Percentiles rank a stretch among this genome's conserved stretches.
Conservation (phyloP, 305 asterid genomes). For the Fraxinus nigra region DNA sequence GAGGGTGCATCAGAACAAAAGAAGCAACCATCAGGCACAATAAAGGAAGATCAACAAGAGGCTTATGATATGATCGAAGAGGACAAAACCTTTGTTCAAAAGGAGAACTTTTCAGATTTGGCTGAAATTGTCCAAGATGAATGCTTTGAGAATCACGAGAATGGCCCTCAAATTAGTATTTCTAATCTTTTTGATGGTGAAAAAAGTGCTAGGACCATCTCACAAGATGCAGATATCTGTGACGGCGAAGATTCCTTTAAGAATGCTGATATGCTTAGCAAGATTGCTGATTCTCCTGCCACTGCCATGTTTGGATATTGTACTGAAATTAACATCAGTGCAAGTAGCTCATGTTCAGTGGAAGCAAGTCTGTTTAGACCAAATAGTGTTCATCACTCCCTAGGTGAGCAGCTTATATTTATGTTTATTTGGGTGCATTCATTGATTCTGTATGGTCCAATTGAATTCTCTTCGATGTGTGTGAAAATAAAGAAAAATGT, state of each 20-base stretch:
- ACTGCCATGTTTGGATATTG: background rate
- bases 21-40: conserved; percentile 13
- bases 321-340: background rate
- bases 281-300: conserved; percentile 18
- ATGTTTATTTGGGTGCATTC: background rate
- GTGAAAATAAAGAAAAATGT: background rate
- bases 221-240: conserved; percentile 12
- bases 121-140: conserved; percentile 28
- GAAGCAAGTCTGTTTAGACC: conserved; percentile 23
- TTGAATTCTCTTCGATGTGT: background rate
- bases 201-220: conserved; percentile 14
- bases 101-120: conserved; percentile 13
- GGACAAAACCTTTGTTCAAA: conserved; percentile 18
- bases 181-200: conserved; percentile 22
- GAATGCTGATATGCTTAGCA: conserved; percentile 14
- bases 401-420: conserved; percentile 23
- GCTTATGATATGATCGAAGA: conserved; percentile 17
- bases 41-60: conserved; percentile 5
- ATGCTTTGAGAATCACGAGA: conserved; percentile 10
- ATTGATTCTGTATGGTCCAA: background rate
- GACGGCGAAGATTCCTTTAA: conserved; percentile 7
- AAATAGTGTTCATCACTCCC: conserved; percentile 5
- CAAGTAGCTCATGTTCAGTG: conserved; percentile 23
- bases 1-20: conserved; percentile 12
- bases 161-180: conserved; percentile 2